Percentiles rank a stretch among this genome's conserved stretches.
phyloP scores from a whole-genome alignment of 1,284 basidiomycete genomes.

The Rhizoctonia solani region DNA sequence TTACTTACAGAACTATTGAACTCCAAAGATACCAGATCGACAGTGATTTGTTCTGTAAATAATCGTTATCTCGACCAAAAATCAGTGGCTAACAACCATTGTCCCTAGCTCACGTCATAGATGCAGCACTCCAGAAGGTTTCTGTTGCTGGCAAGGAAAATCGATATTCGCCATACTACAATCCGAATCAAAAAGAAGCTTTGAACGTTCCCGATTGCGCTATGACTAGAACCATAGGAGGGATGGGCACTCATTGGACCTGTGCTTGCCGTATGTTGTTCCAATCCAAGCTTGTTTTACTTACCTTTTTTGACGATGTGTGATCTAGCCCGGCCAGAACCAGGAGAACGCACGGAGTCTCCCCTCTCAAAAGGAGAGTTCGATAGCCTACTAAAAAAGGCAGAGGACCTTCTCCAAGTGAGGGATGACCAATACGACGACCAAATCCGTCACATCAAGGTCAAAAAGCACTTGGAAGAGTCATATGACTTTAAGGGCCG shows the following conservation, averaged over 20 bases:
- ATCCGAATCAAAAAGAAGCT: conserved; percentile 16
- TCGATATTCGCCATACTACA: not conserved
- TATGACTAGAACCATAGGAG: conserved; percentile 33
- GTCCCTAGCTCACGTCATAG: conserved; percentile 6
- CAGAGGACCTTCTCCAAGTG: conserved; percentile 5
- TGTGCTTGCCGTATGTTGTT: conserved; percentile 27
- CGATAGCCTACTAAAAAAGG: not conserved
- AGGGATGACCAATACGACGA: not conserved
- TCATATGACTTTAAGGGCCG: not conserved
- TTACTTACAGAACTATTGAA: not conserved
- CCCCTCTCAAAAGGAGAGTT: conserved; percentile 9
- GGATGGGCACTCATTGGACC: conserved; percentile 35
- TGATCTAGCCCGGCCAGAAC: conserved; percentile 3
- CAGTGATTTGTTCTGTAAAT: conserved; percentile 28
- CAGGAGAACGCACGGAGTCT: not conserved
- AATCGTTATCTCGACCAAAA: not conserved
- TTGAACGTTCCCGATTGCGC: conserved; percentile 9
- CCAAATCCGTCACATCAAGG: conserved; percentile 13
- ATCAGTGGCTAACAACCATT: too few species aligned
- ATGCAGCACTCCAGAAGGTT: conserved; percentile 19
- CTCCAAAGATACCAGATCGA: conserved; percentile 26
- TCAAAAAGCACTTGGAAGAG: conserved; percentile 6
- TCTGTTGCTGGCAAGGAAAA: not conserved
- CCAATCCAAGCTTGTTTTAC: not conserved
- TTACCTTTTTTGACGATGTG: not conserved